These are phyloP conservation scores for Erodium moschatum DNA, from an alignment of 441 rosid genomes.

Conservation along the genomic window DNA sequence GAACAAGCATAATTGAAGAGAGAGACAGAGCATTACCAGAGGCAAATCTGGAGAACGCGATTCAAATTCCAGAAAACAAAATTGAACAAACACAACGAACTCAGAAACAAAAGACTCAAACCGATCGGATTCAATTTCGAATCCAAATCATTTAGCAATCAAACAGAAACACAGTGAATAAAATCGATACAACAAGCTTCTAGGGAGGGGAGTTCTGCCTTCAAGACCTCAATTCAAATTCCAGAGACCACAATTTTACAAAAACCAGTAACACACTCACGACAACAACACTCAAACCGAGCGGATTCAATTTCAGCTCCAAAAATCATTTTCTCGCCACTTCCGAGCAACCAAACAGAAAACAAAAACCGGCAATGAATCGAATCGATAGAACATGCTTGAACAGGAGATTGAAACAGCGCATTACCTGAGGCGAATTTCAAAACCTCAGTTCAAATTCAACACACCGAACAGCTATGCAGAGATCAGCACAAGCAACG, in stretches of 20 bases:
- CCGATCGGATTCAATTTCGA: conserved; percentile 2
- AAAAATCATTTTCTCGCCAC: background rate
- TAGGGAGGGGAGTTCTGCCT: no score
- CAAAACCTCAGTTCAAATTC: background rate
- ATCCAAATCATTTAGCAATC: background rate
- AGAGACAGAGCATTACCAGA: background rate
- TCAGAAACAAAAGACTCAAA: background rate
- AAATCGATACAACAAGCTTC: background rate
- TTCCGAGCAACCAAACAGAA: conserved; percentile 2
- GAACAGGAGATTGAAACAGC: background rate
- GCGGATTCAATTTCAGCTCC: background rate
- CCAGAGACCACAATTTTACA: background rate
- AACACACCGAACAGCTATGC: background rate
- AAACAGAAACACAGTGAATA: background rate
- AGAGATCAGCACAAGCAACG: background rate
- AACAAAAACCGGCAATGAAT: background rate
- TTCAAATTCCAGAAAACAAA: background rate
- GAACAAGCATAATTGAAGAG: background rate
- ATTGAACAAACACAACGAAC: background rate
- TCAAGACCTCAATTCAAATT: no score
- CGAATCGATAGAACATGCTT: background rate
- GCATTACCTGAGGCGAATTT: conserved; percentile 1
- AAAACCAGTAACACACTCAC: background rate
- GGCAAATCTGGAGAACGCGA: no score
- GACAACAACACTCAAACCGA: background rate